Conservation (phyloP, 1,139 yeast species). For the Insectozyma bohioensis region DNA sequence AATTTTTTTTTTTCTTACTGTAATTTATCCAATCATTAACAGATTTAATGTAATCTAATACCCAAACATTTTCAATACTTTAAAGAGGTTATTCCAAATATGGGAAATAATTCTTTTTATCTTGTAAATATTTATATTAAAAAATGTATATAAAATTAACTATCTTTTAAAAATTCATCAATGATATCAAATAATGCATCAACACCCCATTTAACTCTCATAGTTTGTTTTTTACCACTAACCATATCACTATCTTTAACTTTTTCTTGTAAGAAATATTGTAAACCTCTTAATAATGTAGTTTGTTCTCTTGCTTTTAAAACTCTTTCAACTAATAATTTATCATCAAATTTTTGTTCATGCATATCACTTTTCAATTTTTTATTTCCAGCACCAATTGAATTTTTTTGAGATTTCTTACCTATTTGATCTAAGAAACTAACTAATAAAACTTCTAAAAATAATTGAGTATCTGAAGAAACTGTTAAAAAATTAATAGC, state of each 20-base stretch:
- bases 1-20: slow-evolving; percentile 1
- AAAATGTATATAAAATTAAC: slow-evolving; percentile 6
- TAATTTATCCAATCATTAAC: slow-evolving; percentile 3
- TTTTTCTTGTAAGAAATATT: slow-evolving; percentile 60
- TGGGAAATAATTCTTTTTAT: too few species aligned
- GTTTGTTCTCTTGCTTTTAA: slow-evolving; percentile 64
- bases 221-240: slow-evolving; percentile 57
- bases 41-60: slow-evolving; percentile 3
- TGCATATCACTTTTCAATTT: slow-evolving; percentile 27
- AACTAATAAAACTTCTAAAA: slow-evolving; percentile 71
- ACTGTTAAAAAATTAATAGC: slow-evolving; percentile 75
- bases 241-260: slow-evolving; percentile 52
- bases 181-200: slow-evolving; percentile 54
- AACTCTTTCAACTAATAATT: slow-evolving; percentile 52
- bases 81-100: too few species aligned
- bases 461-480: slow-evolving; percentile 62
- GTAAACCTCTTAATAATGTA: slow-evolving; percentile 67
- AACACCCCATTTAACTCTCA: slow-evolving; percentile 72
- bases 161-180: slow-evolving; percentile 41
- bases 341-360: slow-evolving; percentile 52
- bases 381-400: slow-evolving; percentile 47
- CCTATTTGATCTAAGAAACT: slow-evolving; percentile 66
- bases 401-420: slow-evolving; percentile 56
- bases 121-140: background rate
- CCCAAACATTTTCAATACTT: slow-evolving; percentile 1